phyloP scores from a whole-genome alignment of 495 filamentous ascomycete genomes.

The Pyronema domesticum region DNA sequence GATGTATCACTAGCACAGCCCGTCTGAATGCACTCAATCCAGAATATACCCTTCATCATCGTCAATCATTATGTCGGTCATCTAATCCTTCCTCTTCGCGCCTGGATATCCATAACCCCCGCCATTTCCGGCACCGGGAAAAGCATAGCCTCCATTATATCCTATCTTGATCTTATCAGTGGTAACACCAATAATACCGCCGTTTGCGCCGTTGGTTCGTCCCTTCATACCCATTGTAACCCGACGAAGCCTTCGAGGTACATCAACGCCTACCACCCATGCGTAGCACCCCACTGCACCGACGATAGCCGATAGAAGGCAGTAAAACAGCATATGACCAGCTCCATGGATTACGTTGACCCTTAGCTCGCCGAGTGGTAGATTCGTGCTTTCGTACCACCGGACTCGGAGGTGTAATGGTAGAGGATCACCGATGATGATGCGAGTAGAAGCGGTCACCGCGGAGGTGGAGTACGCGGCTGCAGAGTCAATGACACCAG shows the following conservation, averaged over 20 bases:
- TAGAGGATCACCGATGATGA: constrained; percentile 76
- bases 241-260: constrained; percentile 32
- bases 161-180: constrained; percentile 2
- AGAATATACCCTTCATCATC: background rate
- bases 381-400: constrained; percentile 61
- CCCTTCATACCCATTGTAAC: constrained; percentile 29
- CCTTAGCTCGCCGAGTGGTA: constrained; percentile 38
- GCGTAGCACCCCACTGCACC: constrained; percentile 27
- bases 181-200: constrained; percentile 19
- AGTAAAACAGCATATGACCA: constrained; percentile 17
- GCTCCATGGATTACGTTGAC: constrained; percentile 27
- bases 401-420: constrained; percentile 63
- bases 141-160: constrained; percentile 35
- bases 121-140: constrained; percentile 25
- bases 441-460: constrained; percentile 39
- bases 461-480: constrained; percentile 72
- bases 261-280: constrained; percentile 27
- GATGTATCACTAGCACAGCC: no score
- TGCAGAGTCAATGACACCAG: constrained; percentile 62
- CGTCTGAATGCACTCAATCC: no score
- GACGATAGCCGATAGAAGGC: constrained; percentile 25
- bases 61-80: background rate
- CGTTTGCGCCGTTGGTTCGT: constrained; percentile 32
- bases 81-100: constrained; percentile 36
- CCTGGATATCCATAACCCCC: constrained; percentile 30